Base-by-base conservation (phyloP, 495 filamentous ascomycete species). In the Penicillium flavigenum region DNA sequence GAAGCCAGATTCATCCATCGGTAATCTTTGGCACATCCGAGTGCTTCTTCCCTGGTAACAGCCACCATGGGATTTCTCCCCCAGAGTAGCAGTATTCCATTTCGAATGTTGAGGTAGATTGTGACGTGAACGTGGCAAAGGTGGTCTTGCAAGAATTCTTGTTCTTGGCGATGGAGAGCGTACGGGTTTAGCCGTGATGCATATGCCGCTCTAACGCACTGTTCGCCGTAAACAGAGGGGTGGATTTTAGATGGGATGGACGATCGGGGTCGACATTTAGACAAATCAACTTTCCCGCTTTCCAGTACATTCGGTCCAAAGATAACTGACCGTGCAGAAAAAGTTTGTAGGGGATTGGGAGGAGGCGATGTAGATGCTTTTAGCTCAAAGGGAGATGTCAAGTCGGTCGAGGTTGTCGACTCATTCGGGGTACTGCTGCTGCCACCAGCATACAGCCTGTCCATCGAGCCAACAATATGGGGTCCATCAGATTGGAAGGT, bases 61-160 rank as follows among this genome's bases (percentile, higher is more conserved):
- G 84, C 82, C 42, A 96, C 87, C 65, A 95, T 85, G 1, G 94
- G 90, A 71, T 99, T 97, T 59, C 86, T 82, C 11, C 88, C 83
- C 92, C 92, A 99, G 38, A 98, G 76, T 52, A 95, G 82, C 27
- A 99, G 74, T 59, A 98, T 96, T 4, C 92, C 91, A 72, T 99
- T 99, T 56, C 94, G 81, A 57, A 99, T 96, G 72, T 96, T 97
- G 31, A 99, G 74, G 70, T 98, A 99, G n/a, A 88, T 87, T 10
- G 94, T 96, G 53, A 98, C 91, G 65, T 99, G 93, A 32, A 86
- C 78, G 62, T 90, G 86, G 67, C 86, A 95, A 56, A 99, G 84
- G 69, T 94, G 85, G 38, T 89, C 78, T 55, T 88, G 82, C 20
- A 99, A 74, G 48, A 91, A 81, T 58, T 81, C 69, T 68, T 96